Evolutionary conservation across 1,284 basidiomycete genomes (phyloP), one percentile per base, ranked within the genome.

Genomic region (Malassezia caprae): DNA sequence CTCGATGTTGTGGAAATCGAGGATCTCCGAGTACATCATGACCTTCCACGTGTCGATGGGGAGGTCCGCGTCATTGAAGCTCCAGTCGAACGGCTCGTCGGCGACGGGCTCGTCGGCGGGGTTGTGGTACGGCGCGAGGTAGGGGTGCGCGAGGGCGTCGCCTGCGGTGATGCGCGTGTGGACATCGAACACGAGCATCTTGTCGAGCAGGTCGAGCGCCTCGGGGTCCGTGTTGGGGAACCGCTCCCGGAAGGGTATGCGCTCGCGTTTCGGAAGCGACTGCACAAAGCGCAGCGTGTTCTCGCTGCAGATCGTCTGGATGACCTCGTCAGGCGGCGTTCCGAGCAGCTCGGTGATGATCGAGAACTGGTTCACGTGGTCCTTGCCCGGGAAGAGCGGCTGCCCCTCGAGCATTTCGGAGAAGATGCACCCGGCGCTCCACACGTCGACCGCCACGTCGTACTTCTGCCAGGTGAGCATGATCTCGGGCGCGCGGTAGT

Each of bases 401-500:
- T 96, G 96, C 46, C 93, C 94, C 77, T 96, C 91, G 55, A 99
- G 79, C 94, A 99, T 99, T 79, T 98, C 93, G 4, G 94, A 94
- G 73, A 99, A 96, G 77, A 99, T 98, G 79, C 94, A 99, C 11
- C 91, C 93, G 13, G 91, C 90, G 72, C 88, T 93, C 93, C 93
- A 98, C 69, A 98, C 93, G 75, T 96, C 93, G 60, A 96, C 91
- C 62, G 63, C 94, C 53, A 96, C 93, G 76, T 98, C 94, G 79
- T 98, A 98, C 79, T 98, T 98, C 77, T 98, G 93, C 94, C 94
- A 98, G 43, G 93, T 99, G 73, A 99, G 82, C 94, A 99, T 99
- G 79, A 99, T 98, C 77, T 99, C 93, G 7, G 93, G 93, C 3
- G 93, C 94, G 51, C 94, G 86, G 77, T 99, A 98, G 79, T 98